These are phyloP conservation scores for Lanmaoa pseudosensibilis DNA, from an alignment of 768 basidiomycete species.

Conservation along the genomic window DNA sequence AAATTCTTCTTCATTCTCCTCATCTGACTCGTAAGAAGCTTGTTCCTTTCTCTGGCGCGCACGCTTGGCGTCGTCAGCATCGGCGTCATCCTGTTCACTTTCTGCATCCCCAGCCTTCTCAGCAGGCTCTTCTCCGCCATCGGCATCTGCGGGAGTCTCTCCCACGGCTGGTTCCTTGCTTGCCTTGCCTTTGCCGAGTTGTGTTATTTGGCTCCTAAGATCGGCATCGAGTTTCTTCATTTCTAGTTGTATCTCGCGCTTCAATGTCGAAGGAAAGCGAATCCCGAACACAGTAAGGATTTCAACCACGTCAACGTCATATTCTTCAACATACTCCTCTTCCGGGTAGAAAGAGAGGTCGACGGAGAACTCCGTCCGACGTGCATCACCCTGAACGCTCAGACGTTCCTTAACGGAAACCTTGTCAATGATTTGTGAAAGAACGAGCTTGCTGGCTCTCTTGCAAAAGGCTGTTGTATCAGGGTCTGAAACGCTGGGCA, in stretches of 20 bases:
- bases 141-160: slow-evolving; percentile 50
- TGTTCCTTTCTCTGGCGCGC: slow-evolving; percentile 70
- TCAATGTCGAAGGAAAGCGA: slow-evolving; percentile 77
- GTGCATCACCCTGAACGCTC: slow-evolving; percentile 59
- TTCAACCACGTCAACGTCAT: slow-evolving; percentile 70
- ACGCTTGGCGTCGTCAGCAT: slow-evolving; percentile 77
- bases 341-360: slow-evolving; percentile 83
- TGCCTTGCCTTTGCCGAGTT: slow-evolving; percentile 79
- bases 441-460: slow-evolving; percentile 76
- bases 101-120: slow-evolving; percentile 58
- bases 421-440: slow-evolving; percentile 85
- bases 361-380: slow-evolving; percentile 79
- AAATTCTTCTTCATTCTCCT: slow-evolving; percentile 46
- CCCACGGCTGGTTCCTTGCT: slow-evolving; percentile 42
- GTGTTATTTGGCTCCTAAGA: slow-evolving; percentile 71
- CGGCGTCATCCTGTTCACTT: slow-evolving; percentile 80
- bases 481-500: slow-evolving; percentile 46
- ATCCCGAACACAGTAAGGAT: slow-evolving; percentile 70
- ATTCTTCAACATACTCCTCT: slow-evolving; percentile 80
- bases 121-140: slow-evolving; percentile 47
- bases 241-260: slow-evolving; percentile 83
- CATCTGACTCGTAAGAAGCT: slow-evolving; percentile 67
- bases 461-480: slow-evolving; percentile 84
- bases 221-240: slow-evolving; percentile 84
- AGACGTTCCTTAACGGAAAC: slow-evolving; percentile 81